Base-by-base conservation (phyloP, 2,329 filamentous ascomycete genomes). In the Cladosporium halotolerans region DNA sequence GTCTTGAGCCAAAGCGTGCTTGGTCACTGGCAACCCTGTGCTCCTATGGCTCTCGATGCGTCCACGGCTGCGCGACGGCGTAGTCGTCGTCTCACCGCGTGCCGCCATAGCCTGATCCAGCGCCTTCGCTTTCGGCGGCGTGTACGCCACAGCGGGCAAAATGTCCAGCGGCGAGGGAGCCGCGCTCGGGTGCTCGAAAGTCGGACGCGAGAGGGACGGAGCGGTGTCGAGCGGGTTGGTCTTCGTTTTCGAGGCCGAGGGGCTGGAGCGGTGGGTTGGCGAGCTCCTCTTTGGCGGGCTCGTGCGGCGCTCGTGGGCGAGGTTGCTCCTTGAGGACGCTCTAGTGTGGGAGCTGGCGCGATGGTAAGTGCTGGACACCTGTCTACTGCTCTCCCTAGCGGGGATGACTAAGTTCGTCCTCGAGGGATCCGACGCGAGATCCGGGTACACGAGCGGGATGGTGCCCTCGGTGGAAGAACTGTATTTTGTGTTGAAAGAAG, bases 111-210 rank as follows among this genome's bases (percentile, higher is more conserved):
- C 23, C 23, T 28, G 23, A 28, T 7, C 23, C 23, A 4, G 7
- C 23, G 23, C 41, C 45, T 56, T 55, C 33, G 44, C 33, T 23
- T 56, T 43, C 47, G 54, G 45, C 8, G 61, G 60, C 11, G 39
- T 46, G 48, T 60, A 63, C n/a, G 45, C 55, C 6, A 57, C 57
- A 11, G 53, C 44, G 32, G 60, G 62, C 31, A 63, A 52, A 19
- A 58, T 54, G 8, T 61, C 57, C 31, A 67, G 54, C 10, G 65
- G 65, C 3, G 60, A 63, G 5, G 65, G 65, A 49, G 61, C 56
- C 1, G 64, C 64, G 48, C 65, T 66, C 3, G 57, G 59, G 43
- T 62, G 55, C 34, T 56, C 55, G 49, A 54, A 55, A 16, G 45
- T 56, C 39, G 56, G 51, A n/a, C 60, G 60, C 32, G 59, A 62